Evolutionary conservation across 23 red algal species (phyloP).

Genomic region (Rhodosorus marinus): DNA sequence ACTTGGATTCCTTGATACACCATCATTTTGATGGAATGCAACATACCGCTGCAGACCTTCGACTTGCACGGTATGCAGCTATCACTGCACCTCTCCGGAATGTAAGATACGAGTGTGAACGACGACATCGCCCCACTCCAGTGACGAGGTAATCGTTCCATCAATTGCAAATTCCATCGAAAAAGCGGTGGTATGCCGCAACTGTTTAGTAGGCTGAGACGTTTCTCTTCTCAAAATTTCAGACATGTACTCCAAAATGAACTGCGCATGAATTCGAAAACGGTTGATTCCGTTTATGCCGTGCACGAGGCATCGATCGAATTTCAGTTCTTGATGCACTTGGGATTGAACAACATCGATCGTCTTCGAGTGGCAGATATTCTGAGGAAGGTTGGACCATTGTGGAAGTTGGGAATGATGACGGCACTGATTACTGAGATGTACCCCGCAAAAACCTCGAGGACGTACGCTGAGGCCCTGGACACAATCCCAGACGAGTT

Average conservation of each 20-base stretch:
- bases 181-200: constrained; percentile 1
- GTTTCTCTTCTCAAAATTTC: constrained; percentile 3
- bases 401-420: constrained; percentile 21
- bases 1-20: neutral
- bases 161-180: constrained; percentile 3
- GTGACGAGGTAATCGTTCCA: constrained; percentile 8
- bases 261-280: constrained; percentile 19
- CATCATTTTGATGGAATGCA: constrained; percentile 10
- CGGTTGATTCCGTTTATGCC: constrained; percentile 7
- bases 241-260: constrained; percentile 20
- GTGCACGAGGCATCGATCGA: constrained; percentile 6
- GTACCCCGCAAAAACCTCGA: neutral
- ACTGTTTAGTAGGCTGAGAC: constrained; percentile 11
- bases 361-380: neutral
- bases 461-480: neutral
- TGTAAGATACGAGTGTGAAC: neutral
- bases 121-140: constrained; percentile 6
- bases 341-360: neutral
- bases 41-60: constrained; percentile 2
- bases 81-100: neutral
- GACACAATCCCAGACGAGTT: too few species aligned
- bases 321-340: constrained; percentile 16
- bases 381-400: constrained; percentile 15
- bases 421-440: constrained; percentile 28
- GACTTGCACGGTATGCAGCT: constrained; percentile 1